These are phyloP conservation scores for Ambrosia trifida DNA, from an alignment of 129 eudicot species.

Conservation along the genomic window DNA sequence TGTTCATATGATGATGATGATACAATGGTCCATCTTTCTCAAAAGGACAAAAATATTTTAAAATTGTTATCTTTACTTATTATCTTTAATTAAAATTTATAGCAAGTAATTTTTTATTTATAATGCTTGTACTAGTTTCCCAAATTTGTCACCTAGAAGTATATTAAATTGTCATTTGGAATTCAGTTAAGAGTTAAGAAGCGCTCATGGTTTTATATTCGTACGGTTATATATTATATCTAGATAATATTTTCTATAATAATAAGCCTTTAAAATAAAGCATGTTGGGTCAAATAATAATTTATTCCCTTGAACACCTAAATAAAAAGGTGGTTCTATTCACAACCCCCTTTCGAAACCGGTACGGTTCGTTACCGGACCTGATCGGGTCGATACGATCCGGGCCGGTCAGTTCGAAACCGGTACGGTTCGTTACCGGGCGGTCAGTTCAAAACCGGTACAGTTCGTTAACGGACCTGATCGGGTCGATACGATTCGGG, in stretches of 20 bases:
- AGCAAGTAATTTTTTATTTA: neutral
- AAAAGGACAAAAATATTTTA: too few relatives aligned
- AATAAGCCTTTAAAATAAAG: conserved; percentile 10
- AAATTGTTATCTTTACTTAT: neutral
- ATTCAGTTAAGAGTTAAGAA: neutral
- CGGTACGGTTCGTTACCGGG: too few relatives aligned
- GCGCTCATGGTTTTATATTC: conserved; percentile 18
- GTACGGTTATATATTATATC: neutral
- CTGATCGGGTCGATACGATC: too few relatives aligned
- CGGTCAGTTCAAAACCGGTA: too few relatives aligned
- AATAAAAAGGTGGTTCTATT: too few relatives aligned
- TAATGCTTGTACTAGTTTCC: conserved; percentile 22
- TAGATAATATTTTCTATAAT: neutral
- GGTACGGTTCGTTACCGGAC: too few relatives aligned
- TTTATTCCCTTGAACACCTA: neutral
- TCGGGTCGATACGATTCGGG: too few relatives aligned
- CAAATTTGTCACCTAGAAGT: neutral
- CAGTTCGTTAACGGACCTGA: too few relatives aligned
- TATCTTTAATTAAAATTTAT: neutral
- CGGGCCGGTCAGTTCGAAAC: too few relatives aligned
- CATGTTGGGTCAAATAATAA: conserved; percentile 20
- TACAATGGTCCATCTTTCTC: too few relatives aligned
- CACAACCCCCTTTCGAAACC: too few relatives aligned
- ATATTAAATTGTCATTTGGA: neutral
- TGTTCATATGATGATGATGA: too few relatives aligned